phyloP scores from a whole-genome alignment of 1,284 basidiomycete species.

The Apiotrichum mycotoxinovorans region DNA sequence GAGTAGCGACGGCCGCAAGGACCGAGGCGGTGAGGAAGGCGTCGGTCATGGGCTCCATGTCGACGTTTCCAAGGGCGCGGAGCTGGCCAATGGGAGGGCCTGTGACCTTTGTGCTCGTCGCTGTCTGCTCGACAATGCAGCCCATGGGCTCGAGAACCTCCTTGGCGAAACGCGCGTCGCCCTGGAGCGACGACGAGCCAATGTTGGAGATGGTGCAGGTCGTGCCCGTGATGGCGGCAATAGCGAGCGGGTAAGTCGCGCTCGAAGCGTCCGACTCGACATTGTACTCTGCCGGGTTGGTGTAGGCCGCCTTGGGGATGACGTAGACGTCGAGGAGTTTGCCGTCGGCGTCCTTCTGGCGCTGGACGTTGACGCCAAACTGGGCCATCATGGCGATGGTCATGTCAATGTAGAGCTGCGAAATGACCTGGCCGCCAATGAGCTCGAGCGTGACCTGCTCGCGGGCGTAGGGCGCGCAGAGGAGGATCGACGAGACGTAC shows the following conservation, averaged over 20 bases:
- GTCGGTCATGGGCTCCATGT: constrained; percentile 99
- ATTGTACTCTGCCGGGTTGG: constrained; percentile 73
- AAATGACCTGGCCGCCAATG: constrained; percentile 89
- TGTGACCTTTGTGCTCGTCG: constrained; percentile 83
- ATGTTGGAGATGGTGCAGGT: constrained; percentile 91
- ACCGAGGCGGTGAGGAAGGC: constrained; percentile 95
- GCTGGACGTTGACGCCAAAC: constrained; percentile 80
- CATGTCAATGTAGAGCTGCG: constrained; percentile 99
- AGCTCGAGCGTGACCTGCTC: constrained; percentile 82
- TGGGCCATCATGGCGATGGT: constrained; percentile 95
- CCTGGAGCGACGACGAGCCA: constrained; percentile 84
- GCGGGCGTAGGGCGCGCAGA: constrained; percentile 89
- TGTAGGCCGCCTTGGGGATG: constrained; percentile 78
- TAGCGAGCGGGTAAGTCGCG: constrained; percentile 94
- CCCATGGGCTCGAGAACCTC: constrained; percentile 94
- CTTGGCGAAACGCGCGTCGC: constrained; percentile 91
- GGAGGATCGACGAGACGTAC: constrained; percentile 95
- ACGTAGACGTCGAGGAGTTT: constrained; percentile 74
- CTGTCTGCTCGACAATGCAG: constrained; percentile 82
- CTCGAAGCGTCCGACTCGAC: constrained; percentile 96
- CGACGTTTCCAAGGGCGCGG: constrained; percentile 77
- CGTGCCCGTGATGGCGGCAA: constrained; percentile 94
- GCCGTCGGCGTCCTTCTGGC: constrained; percentile 66
- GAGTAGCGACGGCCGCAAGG: constrained; percentile 77
- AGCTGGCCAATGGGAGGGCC: constrained; percentile 80